Evolutionary conservation across 2,329 filamentous ascomycete species (phyloP).

Genomic region (Mycosphaerelloides madeirae): DNA sequence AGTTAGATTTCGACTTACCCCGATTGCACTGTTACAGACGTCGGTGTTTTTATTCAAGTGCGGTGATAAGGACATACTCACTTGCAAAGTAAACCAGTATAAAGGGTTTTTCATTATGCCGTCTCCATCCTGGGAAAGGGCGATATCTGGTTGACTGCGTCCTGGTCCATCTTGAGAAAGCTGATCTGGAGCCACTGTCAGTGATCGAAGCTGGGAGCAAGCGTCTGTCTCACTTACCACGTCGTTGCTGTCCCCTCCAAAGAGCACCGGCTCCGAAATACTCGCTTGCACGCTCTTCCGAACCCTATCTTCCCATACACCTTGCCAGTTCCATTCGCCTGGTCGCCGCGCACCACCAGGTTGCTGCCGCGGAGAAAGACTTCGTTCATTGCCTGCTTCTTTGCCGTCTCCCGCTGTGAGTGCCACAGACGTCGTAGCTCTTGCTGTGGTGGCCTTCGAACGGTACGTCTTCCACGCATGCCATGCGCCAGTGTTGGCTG

Average conservation of each 20-base stretch:
- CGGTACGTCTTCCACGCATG: conserved; percentile 83
- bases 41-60: no score
- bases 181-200: conserved; percentile 23
- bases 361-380: conserved; percentile 28
- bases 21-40: no score
- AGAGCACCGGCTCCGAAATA: conserved; percentile 73
- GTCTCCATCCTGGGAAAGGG: conserved; percentile 4
- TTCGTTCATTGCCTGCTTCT: conserved; percentile 16
- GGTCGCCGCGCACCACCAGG: conserved; percentile 55
- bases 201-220: background rate
- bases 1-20: no score
- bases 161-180: conserved; percentile 28
- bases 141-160: conserved; percentile 18
- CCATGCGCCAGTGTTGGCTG: conserved; percentile 88
- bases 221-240: conserved; percentile 52
- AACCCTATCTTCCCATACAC: conserved; percentile 90
- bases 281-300: conserved; percentile 72
- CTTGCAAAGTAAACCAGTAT: no score
- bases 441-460: conserved; percentile 35
- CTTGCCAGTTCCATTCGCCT: conserved; percentile 95
- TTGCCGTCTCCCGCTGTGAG: conserved; percentile 11
- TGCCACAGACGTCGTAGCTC: conserved; percentile 11
- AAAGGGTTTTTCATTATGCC: background rate
- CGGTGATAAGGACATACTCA: no score
- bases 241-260: conserved; percentile 65